Base-by-base conservation (phyloP, 2,329 filamentous ascomycete species). In the Aspergillus jensenii region DNA sequence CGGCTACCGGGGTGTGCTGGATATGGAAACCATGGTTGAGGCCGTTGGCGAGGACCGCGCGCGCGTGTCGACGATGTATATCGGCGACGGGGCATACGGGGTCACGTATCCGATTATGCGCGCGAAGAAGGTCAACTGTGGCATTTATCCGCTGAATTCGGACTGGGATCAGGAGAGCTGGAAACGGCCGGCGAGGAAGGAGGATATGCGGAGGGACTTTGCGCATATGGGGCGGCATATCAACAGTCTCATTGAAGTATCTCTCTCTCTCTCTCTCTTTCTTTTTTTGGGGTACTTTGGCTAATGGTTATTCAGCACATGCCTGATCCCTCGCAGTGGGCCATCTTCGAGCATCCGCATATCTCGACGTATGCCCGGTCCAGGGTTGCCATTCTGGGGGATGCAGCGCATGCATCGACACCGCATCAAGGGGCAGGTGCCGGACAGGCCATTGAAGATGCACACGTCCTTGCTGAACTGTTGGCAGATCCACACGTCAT, bases 381-480 rank as follows among this genome's bases (percentile, higher is more conserved):
- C 0, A 62, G 64, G 2, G 61, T 74, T 1, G 68, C 65, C 0
- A 67, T 77, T 6, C 59, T 76, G 1, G 75, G 75, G 0, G 75
- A 77, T 40, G 74, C 75, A 0, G 74, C 75, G 0, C 75, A 77
- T 63, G 74, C 74, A 0, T 69, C 69, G 0, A 71, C 74, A 1
- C 74, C 74, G 0, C 72, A 72, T 45, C 72, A 75, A 47, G 75
- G 74, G 9, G 68, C 73, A 3, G 75, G 75, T 0, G 75, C 75
- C 3, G 74, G 75, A 0, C 68, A 72, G 52, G 75, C 71, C 2
- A 71, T 77, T 17, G 75, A 77, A 52, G 74, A 76, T 58, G 71
- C 72, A 0, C 66, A 70, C 25, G 71, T 75, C 1, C 61, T 76
- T 1, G 76, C 78, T 0, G 74, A 78, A 3, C 66, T 86, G 0